Base-by-base conservation (phyloP, 1,284 basidiomycete genomes). In the Apiotrichum brassicae region DNA sequence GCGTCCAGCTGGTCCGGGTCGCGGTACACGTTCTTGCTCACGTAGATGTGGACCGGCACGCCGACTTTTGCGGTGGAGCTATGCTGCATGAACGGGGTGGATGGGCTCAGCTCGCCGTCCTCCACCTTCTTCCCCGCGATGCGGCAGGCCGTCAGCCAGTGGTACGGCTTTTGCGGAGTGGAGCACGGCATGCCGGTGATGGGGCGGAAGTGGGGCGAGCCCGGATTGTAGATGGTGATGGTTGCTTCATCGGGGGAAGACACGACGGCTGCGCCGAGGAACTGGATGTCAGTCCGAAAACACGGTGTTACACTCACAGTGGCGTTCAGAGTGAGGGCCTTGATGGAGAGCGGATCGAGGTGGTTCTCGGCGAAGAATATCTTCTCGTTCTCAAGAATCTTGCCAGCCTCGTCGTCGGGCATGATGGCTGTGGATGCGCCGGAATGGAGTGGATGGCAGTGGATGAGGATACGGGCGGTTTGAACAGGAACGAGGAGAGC, bases 11-110 rank as follows among this genome's bases (percentile, higher is more conserved):
- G 47, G 0, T 63, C 63, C 11, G 40, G 43, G 30, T 59, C 48
- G 13, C 59, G 46, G 19, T 51, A 36, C 12, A 71, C 26, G 44
- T 70, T 71, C 36, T 65, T 47, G 14, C 61, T 64, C 2, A 69
- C 63, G 60, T 63, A 71, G 5, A 58, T 49, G 24, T 48, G 51
- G 2, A 71, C 38, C 1, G 69, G 69, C 3, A 12, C 11, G 23
- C 43, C 43, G 9, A 13, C 16, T 24, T 43, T 33, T 4, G 41
- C 13, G 12, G 20, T 6, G 7, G 23, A 13, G 7, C 13, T 22
- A 33, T 44, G 43, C 23, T 44, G 43, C 43, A 44, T 35, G 43
- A 35, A 44, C n/a, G 43, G 43, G 8, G 8, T n/a, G 2, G 53
- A 25, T 2, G 48, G 26, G 1, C 44, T 16, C 19, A 65, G 43